These are phyloP conservation scores for Balamuthia mandrillaris DNA, from an alignment of 208 protist genomes.

Conservation along the genomic window DNA sequence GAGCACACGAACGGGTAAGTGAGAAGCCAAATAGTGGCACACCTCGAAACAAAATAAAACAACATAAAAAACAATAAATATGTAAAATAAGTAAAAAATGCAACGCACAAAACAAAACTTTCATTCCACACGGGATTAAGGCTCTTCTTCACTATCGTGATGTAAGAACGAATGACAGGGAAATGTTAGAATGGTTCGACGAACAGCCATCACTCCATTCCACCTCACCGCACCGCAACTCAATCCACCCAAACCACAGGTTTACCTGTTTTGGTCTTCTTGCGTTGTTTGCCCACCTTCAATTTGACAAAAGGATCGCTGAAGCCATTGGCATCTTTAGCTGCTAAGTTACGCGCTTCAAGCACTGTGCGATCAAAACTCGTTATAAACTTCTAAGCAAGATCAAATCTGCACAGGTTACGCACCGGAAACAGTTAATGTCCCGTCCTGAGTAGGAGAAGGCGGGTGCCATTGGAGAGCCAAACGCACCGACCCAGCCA, in stretches of 20 bases:
- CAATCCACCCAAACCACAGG: too few species aligned
- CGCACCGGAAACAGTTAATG: not conserved
- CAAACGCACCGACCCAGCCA: not conserved
- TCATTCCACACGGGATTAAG: slow-evolving; percentile 26
- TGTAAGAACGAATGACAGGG: too few species aligned
- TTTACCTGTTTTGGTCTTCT: slow-evolving; percentile 40
- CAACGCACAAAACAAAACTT: not conserved
- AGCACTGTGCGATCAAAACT: not conserved
- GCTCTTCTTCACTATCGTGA: slow-evolving; percentile 32
- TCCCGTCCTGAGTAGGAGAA: not conserved
- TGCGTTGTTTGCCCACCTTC: not conserved
- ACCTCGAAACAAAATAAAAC: too few species aligned
- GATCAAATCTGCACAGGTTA: not conserved
- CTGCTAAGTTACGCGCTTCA: not conserved
- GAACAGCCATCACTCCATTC: too few species aligned
- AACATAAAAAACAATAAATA: too few species aligned
- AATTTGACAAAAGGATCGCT: slow-evolving; percentile 26
- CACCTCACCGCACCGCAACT: too few species aligned
- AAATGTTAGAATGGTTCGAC: too few species aligned
- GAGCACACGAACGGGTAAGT: not conserved
- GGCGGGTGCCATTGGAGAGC: not conserved
- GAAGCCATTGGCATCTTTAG: slow-evolving; percentile 8
- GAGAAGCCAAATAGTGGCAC: too few species aligned
- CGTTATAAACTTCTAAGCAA: not conserved
- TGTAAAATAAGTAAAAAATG: too few species aligned